Conservation (phyloP, 1,284 basidiomycete genomes). For the Rhodotorula sp. region DNA sequence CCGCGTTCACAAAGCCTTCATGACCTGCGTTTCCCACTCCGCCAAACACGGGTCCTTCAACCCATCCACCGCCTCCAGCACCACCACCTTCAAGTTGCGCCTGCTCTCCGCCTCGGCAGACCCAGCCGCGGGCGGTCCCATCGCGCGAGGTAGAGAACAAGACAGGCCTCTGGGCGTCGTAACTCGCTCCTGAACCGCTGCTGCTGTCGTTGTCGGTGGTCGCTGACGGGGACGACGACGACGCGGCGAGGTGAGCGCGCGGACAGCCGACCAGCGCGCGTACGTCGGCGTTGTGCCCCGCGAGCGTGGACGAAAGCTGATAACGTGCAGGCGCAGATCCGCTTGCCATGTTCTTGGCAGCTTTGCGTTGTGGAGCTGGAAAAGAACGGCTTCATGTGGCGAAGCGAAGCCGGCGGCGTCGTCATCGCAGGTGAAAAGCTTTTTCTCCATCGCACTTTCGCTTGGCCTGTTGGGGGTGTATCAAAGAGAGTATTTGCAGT, state of each 20-base stretch:
- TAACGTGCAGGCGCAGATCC: constrained; percentile 55
- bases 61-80: constrained; percentile 29
- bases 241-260: constrained; percentile 34
- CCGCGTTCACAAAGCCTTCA: constrained; percentile 75
- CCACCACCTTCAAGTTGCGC: neutral
- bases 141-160: constrained; percentile 76
- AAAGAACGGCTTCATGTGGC: neutral
- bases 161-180: constrained; percentile 54
- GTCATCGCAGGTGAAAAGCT: constrained; percentile 4
- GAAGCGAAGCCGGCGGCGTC: neutral
- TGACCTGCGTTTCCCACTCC: neutral
- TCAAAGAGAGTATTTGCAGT: too few species aligned
- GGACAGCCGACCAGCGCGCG: constrained; percentile 19
- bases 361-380: neutral
- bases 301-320: constrained; percentile 75
- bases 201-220: constrained; percentile 55
- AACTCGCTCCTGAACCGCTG: neutral
- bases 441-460: neutral
- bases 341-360: neutral
- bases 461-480: neutral
- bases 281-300: constrained; percentile 51
- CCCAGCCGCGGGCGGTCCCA: constrained; percentile 82
- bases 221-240: constrained; percentile 49
- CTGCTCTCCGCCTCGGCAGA: constrained; percentile 56
- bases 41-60: constrained; percentile 20